phyloP scores from a whole-genome alignment of 257 asterid species.

The Cinchona pubescens region DNA sequence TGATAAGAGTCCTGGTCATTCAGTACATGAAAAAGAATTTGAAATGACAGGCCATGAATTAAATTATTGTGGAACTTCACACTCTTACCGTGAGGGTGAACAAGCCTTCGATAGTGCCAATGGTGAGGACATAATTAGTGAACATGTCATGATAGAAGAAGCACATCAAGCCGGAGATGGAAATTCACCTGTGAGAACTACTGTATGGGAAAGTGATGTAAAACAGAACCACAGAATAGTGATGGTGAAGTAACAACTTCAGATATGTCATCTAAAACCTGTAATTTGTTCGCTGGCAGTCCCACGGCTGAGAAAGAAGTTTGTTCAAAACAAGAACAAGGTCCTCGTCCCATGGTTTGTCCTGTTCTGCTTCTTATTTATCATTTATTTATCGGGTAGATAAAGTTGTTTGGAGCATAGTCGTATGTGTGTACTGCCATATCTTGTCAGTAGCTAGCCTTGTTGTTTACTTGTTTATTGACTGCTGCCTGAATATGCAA shows the following conservation, averaged over 20 bases:
- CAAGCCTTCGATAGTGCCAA: constrained; percentile 15
- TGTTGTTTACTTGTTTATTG: background rate
- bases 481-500: background rate
- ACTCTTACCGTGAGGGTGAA: constrained; percentile 25
- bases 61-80: constrained; percentile 16
- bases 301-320: constrained; percentile 27
- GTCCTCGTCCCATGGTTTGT: constrained; percentile 40
- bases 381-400: background rate
- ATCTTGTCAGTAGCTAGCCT: background rate
- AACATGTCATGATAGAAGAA: constrained; percentile 25
- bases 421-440: background rate
- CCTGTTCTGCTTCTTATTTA: background rate
- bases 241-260: constrained; percentile 19
- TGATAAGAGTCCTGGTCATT: constrained; percentile 27
- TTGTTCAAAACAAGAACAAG: constrained; percentile 3
- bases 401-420: background rate
- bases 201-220: constrained; percentile 23
- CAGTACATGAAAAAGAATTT: constrained; percentile 21
- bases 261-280: constrained; percentile 17
- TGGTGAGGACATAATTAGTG: constrained; percentile 16
- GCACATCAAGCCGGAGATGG: constrained; percentile 16
- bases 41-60: constrained; percentile 19
- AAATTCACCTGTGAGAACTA: constrained; percentile 9
- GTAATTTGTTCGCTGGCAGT: constrained; percentile 13
- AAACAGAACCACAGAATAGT: constrained; percentile 23